Conservation (phyloP, 306 rosid genomes). For the Luffa acutangula region DNA sequence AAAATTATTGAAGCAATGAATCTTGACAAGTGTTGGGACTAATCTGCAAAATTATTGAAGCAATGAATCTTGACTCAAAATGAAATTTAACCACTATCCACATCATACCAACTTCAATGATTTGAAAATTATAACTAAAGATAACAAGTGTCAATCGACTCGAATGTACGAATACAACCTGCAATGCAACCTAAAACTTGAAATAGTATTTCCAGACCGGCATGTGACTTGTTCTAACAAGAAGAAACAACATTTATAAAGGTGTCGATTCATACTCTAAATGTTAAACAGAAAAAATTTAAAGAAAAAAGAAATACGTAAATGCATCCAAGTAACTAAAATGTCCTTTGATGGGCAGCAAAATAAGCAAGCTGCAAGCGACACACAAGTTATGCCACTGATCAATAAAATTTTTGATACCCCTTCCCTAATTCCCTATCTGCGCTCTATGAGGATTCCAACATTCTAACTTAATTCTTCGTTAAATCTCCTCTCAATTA, state of each 20-base stretch:
- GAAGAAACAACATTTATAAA: neutral
- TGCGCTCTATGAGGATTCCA: neutral
- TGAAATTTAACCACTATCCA: neutral
- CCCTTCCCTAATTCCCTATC: neutral
- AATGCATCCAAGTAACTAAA: neutral
- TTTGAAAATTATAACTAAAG: neutral
- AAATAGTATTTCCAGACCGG: neutral
- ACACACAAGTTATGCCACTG: neutral
- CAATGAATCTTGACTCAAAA: too few relatives aligned
- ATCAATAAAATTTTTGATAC: neutral
- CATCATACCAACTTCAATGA: neutral
- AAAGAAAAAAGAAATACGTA: neutral
- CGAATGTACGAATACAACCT: neutral
- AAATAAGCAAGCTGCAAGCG: neutral
- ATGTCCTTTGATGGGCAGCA: neutral
- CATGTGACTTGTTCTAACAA: neutral
- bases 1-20: too few relatives aligned
- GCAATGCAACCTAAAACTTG: neutral
- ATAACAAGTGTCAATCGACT: neutral
- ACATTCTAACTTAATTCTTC: neutral
- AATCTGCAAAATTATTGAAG: neutral
- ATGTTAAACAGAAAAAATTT: neutral
- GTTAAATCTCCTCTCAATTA: neutral
- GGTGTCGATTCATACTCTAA: neutral
- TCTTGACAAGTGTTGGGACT: neutral